Evolutionary conservation across 2,329 filamentous ascomycete species (phyloP), one percentile per base, ranked within the genome.

Genomic region (Macroventuria anomochaeta): DNA sequence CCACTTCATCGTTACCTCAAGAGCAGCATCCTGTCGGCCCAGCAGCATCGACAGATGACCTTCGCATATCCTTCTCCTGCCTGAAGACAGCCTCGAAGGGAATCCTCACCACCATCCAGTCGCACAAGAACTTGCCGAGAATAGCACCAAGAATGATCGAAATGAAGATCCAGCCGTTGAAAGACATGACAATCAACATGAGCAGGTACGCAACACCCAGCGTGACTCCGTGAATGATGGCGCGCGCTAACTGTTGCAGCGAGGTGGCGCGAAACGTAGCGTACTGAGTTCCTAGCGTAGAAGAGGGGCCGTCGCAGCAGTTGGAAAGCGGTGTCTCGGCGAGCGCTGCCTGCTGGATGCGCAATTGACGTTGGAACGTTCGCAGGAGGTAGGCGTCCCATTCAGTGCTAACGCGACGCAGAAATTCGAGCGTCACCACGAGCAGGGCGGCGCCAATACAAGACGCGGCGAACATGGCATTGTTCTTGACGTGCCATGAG

Each of bases 361-460:
- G 66, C 71, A 55, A 61, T 68, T 67, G 63, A 11, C 69, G 58
- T 67, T 76, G 64, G 64, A 83, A 81, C 61, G 82, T 80, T 23
- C 81, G 80, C 55, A 88, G 67, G 25, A 91, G 80, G 64, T 83
- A 83, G 21, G 83, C 80, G 71, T 95, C 90, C 73, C 88, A 93
- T 71, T 92, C 89, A 63, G 88, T 87, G 60, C 83, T 81, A 20
- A 82, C 64, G 25, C 90, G 87, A 42, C 91, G 88, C 18, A 95
- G 81, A 52, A 87, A 77, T 69, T 95, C 90, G 62, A 95, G 86
- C 5, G 76, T 67, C 46, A 93, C 81, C 62, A 89, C 88, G 46
- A 96, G 85, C n/a, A 88, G 77, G 57, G 91, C 79, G 29, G 91
- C 86, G 55, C 88, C 90, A 67, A 96, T 87, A 76, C 90, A 95